A percentile compares a stretch with the other conserved stretches of the same genome.
Conservation (phyloP, 2,329 filamentous ascomycete species). For the Aureobasidium zeae region DNA sequence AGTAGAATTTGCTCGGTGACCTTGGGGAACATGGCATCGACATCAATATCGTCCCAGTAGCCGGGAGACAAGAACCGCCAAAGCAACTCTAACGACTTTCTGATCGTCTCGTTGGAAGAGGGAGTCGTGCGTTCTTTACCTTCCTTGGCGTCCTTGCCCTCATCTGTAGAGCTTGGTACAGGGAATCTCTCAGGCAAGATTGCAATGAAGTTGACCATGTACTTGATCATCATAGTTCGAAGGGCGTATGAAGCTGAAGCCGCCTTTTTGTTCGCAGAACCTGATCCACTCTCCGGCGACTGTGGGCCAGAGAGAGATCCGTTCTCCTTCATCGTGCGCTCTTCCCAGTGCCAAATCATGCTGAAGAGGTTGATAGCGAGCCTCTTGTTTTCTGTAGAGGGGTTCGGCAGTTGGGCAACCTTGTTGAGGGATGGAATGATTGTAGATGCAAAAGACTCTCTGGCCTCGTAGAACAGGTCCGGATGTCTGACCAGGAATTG, state of each 20-base stretch:
- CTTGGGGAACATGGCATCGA: constrained; percentile 76
- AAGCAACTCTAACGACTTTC: constrained; percentile 72
- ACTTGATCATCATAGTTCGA: constrained; percentile 79
- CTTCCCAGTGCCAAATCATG: constrained; percentile 88
- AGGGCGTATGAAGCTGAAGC: constrained; percentile 40
- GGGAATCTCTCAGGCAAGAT: constrained; percentile 78
- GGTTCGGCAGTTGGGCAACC: constrained; percentile 71
- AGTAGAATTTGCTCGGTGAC: constrained; percentile 78
- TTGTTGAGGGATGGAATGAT: constrained; percentile 86
- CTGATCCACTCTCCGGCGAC: constrained; percentile 20
- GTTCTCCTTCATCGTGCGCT: constrained; percentile 62
- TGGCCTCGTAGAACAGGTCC: constrained; percentile 86
- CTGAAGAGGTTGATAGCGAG: constrained; percentile 84
- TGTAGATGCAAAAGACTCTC: constrained; percentile 80
- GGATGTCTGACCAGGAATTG: constrained; percentile 91
- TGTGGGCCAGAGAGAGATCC: constrained; percentile 26
- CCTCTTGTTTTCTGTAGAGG: constrained; percentile 85
- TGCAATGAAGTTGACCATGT: constrained; percentile 90
- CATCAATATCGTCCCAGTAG: constrained; percentile 85
- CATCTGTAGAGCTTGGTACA: constrained; percentile 50
- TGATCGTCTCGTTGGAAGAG: constrained; percentile 63
- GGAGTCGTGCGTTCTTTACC: constrained; percentile 45
- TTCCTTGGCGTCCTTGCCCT: constrained; percentile 44
- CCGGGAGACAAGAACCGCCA: constrained; percentile 75
- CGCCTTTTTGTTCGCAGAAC: constrained; percentile 24